Base-by-base conservation (phyloP, 345 rosid genomes). In the Carallia brachiata region DNA sequence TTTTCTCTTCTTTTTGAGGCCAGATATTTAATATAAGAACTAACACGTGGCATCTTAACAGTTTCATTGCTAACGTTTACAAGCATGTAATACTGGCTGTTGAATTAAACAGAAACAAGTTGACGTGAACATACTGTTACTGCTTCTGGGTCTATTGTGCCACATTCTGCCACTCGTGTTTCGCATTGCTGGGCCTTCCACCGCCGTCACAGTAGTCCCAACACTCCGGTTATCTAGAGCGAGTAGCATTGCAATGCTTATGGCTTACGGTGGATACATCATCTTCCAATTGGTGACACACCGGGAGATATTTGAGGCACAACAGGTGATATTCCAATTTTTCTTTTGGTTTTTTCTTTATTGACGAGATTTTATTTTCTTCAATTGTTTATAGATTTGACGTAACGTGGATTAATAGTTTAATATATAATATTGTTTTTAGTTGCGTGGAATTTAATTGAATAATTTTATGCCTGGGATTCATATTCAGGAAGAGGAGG, bases 281-380 rank as follows among this genome's bases (percentile, higher is more conserved):
- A 19, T 90, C 74, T 94, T 92, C 83, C 97, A 94, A 64, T 67
- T 94, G 4, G 68, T 80, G 82, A 92, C 97, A 1, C 99, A 94
- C 75, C 78, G 96, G 47, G 78, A 75, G 69, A 56, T 88, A 13
- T 90, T 89, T 58, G 92, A 89, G 83, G 84, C 90, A 6, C 73
- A 73, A 19, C 89, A 73, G 86, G 91, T 81, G 44, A 17, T 6
- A 12, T 27, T 57, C 27, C 12, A 16, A 17, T 18, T 6, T 55
- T 13, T 37, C 17, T 4, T n/a, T 34, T 6, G 52, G 1, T 15
- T 6, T 34, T 3, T 12, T 19, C 0, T 17, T 23, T 7, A 30
- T 7, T 52, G 57, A 2, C 8, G 12, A 23, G 13, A 23, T 12
- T 58, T 23, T 5, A 2, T 60, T 4, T 5, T 60, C 16, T 2